A percentile compares a stretch with the other conserved stretches of the same genome.
Conservation (phyloP, 208 protist genomes). For the Endotrypanum monterogeii region DNA sequence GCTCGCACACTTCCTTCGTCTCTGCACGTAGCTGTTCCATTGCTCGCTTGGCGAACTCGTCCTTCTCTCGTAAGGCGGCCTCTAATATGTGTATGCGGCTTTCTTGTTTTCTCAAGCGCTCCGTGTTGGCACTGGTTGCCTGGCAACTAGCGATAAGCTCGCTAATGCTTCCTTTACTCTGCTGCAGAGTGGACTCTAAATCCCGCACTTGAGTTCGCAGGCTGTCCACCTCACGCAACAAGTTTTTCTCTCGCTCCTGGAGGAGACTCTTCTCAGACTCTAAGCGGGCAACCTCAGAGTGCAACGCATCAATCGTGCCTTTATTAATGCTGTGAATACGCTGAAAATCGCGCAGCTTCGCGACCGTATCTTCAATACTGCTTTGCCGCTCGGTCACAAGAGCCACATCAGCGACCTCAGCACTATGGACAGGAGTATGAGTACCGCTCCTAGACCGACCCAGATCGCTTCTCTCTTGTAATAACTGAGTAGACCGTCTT, state of each 20-base stretch:
- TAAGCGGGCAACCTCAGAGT: conserved; percentile 15
- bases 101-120: conserved; percentile 53
- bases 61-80: conserved; percentile 63
- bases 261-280: conserved; percentile 12
- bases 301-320: conserved; percentile 21
- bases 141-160: conserved; percentile 68
- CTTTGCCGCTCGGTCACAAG: not conserved
- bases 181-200: conserved; percentile 22
- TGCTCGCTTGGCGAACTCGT: conserved; percentile 55
- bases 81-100: conserved; percentile 53
- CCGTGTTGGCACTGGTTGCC: conserved; percentile 36
- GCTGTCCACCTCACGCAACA: conserved; percentile 11
- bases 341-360: conserved; percentile 20
- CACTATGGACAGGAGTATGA: not conserved
- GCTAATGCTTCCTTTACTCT: conserved; percentile 59
- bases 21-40: conserved; percentile 59
- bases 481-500: conserved; percentile 2
- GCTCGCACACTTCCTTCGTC: conserved; percentile 48
- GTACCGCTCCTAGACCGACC: not conserved
- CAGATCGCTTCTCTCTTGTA: conserved; percentile 1
- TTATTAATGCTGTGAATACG: conserved; percentile 23
- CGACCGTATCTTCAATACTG: not conserved
- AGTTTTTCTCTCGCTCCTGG: conserved; percentile 4
- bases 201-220: conserved; percentile 16
- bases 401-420: not conserved